Conservation (phyloP, 495 filamentous ascomycete species). For the Aspergillus cavernicola region DNA sequence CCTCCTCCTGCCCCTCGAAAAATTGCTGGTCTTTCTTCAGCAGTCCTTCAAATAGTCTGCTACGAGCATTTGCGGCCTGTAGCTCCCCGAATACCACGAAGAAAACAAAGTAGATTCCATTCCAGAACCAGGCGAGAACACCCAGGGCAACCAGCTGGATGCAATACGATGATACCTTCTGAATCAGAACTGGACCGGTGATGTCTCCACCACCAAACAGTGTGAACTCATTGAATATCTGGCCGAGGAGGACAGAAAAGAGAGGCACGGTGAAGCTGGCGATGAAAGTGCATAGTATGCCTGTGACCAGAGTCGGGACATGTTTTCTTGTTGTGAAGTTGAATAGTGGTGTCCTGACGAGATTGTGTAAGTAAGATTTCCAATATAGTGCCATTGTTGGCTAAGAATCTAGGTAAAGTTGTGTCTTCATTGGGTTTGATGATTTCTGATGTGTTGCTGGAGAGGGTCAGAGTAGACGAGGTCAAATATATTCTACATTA, state of each 20-base stretch:
- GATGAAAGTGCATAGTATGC: slow-evolving; percentile 53
- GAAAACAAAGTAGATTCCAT: slow-evolving; percentile 57
- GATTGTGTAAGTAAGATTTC: slow-evolving; percentile 7
- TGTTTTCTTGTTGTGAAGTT: slow-evolving; percentile 66
- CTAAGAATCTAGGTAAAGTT: not conserved
- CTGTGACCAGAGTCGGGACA: slow-evolving; percentile 46
- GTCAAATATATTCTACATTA: not conserved
- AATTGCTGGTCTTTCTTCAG: slow-evolving; percentile 72
- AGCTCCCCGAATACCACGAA: slow-evolving; percentile 80
- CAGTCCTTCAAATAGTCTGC: slow-evolving; percentile 61
- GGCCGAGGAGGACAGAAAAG: slow-evolving; percentile 69
- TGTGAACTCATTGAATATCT: slow-evolving; percentile 69
- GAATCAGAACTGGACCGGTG: slow-evolving; percentile 44
- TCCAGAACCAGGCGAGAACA: slow-evolving; percentile 58
- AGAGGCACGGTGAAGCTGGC: slow-evolving; percentile 34
- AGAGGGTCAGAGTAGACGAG: not conserved
- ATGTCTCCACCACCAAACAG: slow-evolving; percentile 58
- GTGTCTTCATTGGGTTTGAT: not conserved
- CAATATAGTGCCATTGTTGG: not conserved
- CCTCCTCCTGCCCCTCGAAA: slow-evolving; percentile 73
- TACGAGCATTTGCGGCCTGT: slow-evolving; percentile 64
- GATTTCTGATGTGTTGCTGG: not conserved
- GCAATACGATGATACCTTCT: slow-evolving; percentile 54
- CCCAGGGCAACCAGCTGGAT: slow-evolving; percentile 59
- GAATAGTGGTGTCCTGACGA: slow-evolving; percentile 59